Evolutionary conservation across 2,329 filamentous ascomycete genomes (phyloP), one percentile per base, ranked within the genome.

Genomic region (Clarireedia homoeocarpa): DNA sequence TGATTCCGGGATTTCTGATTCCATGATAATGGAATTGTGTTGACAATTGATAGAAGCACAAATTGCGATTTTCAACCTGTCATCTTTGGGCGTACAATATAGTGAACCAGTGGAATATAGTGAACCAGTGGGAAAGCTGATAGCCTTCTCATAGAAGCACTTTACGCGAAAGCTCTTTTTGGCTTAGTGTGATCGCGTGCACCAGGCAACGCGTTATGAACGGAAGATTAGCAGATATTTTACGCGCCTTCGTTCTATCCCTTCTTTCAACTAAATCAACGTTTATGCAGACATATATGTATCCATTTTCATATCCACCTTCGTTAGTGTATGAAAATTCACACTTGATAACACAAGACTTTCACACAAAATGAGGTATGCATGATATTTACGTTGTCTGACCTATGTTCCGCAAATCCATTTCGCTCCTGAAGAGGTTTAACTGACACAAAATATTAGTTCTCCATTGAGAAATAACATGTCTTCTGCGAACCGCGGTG

Each of bases 401-500:
- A 34, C 5, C 44, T 3, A 10, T 23, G 14, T 45, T 53, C 7
- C 48, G 17, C n/a, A 7, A 14, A 30, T 53, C 56, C 56, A 45
- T 53, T 47, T 48, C 49, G 55, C 50, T 24, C 12, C 39, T 46
- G 48, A 49, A 51, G 10, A 12, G 45, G 27, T 23, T 27, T 40
- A 10, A 48, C 64, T 69, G 52, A 65, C 69, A 67, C 65, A 66
- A 66, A 46, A 40, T 15, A 14, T 52, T 69, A 95, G 89, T 77
- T 95, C 90, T 71, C 91, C 91, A 70, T 79, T 95, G 59, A 85
- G 86, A 72, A 80, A 84, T 65, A 90, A 85, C 73, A 86, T 88
- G 77, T 84, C 86, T 59, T 91, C 91, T 62, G 90, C 85, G 66
- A 96, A 95, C 73, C 84, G 89, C 64, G 89, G 89, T 53, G 71